phyloP scores from a whole-genome alignment of 164 flowering plant species.

The Pachysandra terminalis region DNA sequence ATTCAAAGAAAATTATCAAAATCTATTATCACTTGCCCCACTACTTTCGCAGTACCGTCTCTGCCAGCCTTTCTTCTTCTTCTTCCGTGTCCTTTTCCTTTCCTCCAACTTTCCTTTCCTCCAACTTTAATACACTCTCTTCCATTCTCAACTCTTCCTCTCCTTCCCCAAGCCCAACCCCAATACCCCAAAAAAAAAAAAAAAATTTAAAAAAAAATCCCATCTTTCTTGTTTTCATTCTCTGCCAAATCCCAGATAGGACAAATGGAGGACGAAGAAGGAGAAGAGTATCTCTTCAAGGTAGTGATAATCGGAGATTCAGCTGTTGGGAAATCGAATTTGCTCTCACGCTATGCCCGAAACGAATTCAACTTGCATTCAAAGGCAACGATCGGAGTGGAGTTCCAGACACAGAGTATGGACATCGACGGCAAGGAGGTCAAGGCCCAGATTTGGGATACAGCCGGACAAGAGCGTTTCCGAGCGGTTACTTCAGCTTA shows the following conservation, averaged over 20 bases:
- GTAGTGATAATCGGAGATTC: constrained; percentile 46
- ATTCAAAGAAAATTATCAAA: too few species aligned
- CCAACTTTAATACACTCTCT: background rate
- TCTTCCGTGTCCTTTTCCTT: background rate
- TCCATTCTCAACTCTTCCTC: background rate
- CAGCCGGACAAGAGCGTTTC: constrained; percentile 51
- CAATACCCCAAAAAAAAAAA: too few species aligned
- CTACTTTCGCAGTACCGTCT: constrained; percentile 9
- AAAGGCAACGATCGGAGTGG: too few species aligned
- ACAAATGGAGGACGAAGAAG: constrained; percentile 32
- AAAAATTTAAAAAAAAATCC: too few species aligned
- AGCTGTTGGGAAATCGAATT: too few species aligned
- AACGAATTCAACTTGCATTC: constrained; percentile 43
- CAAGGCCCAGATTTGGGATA: constrained; percentile 60
- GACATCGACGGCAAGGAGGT: too few species aligned
- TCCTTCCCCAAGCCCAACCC: too few species aligned
- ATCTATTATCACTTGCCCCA: background rate
- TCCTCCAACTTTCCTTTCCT: too few species aligned
- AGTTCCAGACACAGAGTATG: too few species aligned
- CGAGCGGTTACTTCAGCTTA: too few species aligned
- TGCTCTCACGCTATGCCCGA: constrained; percentile 36
- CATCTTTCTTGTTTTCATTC: too few species aligned
- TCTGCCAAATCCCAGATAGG: background rate
- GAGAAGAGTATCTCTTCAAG: constrained; percentile 47
- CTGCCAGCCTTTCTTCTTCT: constrained; percentile 3